Evolutionary conservation across 2,329 filamentous ascomycete genomes (phyloP).

Genomic region (Nectriaceae sp.): DNA sequence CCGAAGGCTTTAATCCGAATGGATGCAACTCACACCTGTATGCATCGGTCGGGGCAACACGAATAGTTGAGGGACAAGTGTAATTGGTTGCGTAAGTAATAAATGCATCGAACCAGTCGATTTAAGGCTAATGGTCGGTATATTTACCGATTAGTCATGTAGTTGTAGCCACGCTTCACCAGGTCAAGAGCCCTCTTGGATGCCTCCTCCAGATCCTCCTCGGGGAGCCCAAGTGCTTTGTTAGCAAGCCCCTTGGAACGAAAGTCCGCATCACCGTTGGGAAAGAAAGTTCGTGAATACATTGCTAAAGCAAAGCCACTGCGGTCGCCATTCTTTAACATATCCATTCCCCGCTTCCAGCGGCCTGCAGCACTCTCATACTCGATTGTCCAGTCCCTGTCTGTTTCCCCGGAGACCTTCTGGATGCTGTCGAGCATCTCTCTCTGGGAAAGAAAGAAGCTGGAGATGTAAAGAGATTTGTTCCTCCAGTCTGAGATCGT

Average conservation of each 20-base stretch:
- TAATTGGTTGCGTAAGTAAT: too few relatives aligned
- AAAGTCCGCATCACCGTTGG: slow-evolving; percentile 43
- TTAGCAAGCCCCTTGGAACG: slow-evolving; percentile 46
- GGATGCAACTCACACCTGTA: too few relatives aligned
- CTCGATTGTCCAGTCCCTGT: slow-evolving; percentile 52
- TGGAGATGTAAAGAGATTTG: slow-evolving; percentile 51
- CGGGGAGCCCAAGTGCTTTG: slow-evolving; percentile 54
- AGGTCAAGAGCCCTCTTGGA: slow-evolving; percentile 52
- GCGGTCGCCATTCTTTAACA: slow-evolving; percentile 41
- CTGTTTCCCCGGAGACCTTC: slow-evolving; percentile 57
- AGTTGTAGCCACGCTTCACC: slow-evolving; percentile 25
- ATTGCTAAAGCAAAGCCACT: slow-evolving; percentile 50
- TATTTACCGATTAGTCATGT: slow-evolving; percentile 17
- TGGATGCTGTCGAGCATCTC: slow-evolving; percentile 65
- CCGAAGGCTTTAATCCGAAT: too few relatives aligned
- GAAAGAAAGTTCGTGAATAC: slow-evolving; percentile 58
- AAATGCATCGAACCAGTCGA: too few relatives aligned
- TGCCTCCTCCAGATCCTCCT: slow-evolving; percentile 59
- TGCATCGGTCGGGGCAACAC: too few relatives aligned
- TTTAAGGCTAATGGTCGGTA: too few relatives aligned
- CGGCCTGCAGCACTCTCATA: slow-evolving; percentile 49
- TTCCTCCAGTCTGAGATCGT: slow-evolving; percentile 40
- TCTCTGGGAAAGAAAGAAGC: slow-evolving; percentile 60
- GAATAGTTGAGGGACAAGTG: too few relatives aligned
- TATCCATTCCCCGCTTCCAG: slow-evolving; percentile 47